Conservation (phyloP, 805 yeast species). For the Tetrapisispora nanseiensis region DNA sequence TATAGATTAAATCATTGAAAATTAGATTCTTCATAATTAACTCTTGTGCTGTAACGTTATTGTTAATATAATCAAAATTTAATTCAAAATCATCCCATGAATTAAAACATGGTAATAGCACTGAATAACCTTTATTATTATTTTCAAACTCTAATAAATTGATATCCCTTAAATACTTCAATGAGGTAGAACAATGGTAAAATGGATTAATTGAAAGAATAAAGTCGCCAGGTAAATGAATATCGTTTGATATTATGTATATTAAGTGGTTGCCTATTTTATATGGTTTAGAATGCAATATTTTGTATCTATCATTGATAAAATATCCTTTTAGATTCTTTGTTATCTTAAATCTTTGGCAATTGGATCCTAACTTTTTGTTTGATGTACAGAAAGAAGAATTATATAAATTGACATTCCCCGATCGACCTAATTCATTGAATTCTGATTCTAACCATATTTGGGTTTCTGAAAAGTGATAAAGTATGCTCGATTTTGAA, state of each 20-base stretch:
- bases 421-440: not conserved
- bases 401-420: constrained; percentile 31
- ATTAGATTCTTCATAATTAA: constrained; percentile 48
- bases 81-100: constrained; percentile 63
- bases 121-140: constrained; percentile 57
- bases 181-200: constrained; percentile 53
- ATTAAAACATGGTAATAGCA: constrained; percentile 65
- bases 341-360: constrained; percentile 48
- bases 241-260: constrained; percentile 50
- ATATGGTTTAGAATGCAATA: constrained; percentile 35
- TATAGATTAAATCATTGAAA: constrained; percentile 54
- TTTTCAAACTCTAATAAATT: constrained; percentile 43
- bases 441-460: constrained; percentile 16
- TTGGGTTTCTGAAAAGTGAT: constrained; percentile 43
- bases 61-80: constrained; percentile 46
- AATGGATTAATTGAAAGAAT: constrained; percentile 56
- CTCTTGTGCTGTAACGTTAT: constrained; percentile 42
- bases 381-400: constrained; percentile 47
- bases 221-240: constrained; percentile 55
- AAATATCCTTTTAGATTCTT: constrained; percentile 21
- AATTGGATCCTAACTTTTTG: constrained; percentile 45
- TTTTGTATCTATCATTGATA: constrained; percentile 49
- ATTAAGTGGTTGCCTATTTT: constrained; percentile 56
- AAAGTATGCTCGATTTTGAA: constrained; percentile 37
- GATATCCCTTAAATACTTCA: constrained; percentile 45